Evolutionary conservation across 2,329 filamentous ascomycete genomes (phyloP).

Genomic region (Fusarium subglutinans): DNA sequence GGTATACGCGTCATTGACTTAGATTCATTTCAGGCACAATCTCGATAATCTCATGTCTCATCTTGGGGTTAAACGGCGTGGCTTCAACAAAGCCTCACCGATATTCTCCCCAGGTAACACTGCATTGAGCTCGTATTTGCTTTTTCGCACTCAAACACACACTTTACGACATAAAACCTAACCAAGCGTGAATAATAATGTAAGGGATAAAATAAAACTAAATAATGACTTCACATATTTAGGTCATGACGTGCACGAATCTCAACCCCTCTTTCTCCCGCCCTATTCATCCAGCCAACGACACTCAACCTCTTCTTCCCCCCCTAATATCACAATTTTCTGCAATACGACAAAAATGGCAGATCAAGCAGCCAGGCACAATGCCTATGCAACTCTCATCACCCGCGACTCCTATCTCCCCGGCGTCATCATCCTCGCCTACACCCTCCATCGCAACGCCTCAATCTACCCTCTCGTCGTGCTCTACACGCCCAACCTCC

Average conservation of each 20-base stretch:
- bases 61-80: neutral
- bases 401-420: slow-evolving; percentile 36
- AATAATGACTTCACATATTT: slow-evolving; percentile 11
- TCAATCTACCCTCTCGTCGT: slow-evolving; percentile 28
- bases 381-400: slow-evolving; percentile 38
- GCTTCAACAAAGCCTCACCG: neutral
- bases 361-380: neutral
- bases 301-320: neutral
- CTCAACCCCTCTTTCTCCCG: neutral
- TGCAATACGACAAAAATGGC: slow-evolving; percentile 11
- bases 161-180: rapidly evolving
- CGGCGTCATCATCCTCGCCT: slow-evolving; percentile 33
- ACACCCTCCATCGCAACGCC: slow-evolving; percentile 24
- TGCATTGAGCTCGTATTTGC: neutral
- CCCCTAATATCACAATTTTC: neutral
- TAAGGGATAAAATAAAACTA: neutral
- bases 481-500: slow-evolving; percentile 27
- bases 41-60: neutral
- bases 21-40: neutral
- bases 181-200: neutral
- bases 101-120: neutral
- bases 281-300: neutral
- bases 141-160: neutral
- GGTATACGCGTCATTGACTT: neutral
- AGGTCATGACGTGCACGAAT: slow-evolving; percentile 23